These are phyloP conservation scores for Debaryomyces sp. DNA, from an alignment of 1,139 yeast species.

Conservation along the genomic window DNA sequence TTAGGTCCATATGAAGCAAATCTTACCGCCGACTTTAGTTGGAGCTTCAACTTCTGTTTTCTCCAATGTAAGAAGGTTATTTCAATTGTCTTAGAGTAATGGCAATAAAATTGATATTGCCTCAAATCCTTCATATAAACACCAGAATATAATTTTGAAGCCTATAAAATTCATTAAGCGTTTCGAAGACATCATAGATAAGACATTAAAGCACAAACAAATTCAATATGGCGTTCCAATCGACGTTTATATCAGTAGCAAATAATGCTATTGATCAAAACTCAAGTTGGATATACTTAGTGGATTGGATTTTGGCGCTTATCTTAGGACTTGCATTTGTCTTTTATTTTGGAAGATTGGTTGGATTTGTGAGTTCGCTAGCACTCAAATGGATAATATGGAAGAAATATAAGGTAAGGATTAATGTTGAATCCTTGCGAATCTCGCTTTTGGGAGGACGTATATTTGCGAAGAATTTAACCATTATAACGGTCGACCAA, in stretches of 20 bases:
- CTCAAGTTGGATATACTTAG: constrained; percentile 81
- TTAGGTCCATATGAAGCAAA: not conserved
- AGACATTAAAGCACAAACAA: not conserved
- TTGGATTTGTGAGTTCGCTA: constrained; percentile 63
- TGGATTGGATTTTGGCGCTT: constrained; percentile 76
- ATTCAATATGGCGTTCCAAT: constrained; percentile 24
- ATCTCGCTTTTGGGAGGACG: constrained; percentile 83
- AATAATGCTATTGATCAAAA: constrained; percentile 28
- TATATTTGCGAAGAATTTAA: constrained; percentile 71
- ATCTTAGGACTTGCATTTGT: constrained; percentile 64
- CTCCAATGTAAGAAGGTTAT: not conserved
- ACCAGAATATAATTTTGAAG: not conserved
- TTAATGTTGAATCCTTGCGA: constrained; percentile 73
- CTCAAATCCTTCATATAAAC: constrained; percentile 1
- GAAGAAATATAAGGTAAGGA: constrained; percentile 56
- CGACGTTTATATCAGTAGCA: constrained; percentile 26
- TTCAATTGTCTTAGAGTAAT: not conserved
- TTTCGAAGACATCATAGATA: not conserved
- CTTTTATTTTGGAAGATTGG: constrained; percentile 74
- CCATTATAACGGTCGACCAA: constrained; percentile 69
- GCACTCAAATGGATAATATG: constrained; percentile 61
- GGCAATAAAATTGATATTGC: not conserved
- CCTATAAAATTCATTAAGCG: not conserved
- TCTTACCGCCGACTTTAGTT: not conserved
- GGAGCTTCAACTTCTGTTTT: not conserved